A percentile compares a stretch with the other conserved stretches of the same genome.
phyloP scores from a whole-genome alignment of 257 asterid species.

The Anisodus tanguticus region DNA sequence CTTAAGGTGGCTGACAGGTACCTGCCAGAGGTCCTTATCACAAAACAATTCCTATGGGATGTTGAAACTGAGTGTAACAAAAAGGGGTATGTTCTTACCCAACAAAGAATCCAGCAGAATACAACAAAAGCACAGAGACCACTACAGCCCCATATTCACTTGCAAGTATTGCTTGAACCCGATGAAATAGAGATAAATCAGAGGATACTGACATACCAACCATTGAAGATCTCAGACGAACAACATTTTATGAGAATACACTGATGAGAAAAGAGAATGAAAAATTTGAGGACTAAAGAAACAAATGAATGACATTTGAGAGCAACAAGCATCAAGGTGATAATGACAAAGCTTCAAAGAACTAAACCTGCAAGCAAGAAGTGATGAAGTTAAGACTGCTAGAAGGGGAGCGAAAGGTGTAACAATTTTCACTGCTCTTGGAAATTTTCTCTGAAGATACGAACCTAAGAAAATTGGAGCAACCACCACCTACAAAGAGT shows the following conservation, averaged over 20 bases:
- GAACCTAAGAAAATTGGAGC: constrained; percentile 88
- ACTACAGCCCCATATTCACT: constrained; percentile 66
- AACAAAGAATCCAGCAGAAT: constrained; percentile 81
- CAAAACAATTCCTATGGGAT: neutral
- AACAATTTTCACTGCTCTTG: constrained; percentile 55
- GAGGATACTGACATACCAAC: constrained; percentile 57
- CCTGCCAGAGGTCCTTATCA: constrained; percentile 50
- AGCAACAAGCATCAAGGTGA: neutral
- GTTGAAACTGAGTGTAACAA: neutral
- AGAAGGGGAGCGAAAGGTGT: constrained; percentile 77
- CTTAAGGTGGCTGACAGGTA: constrained; percentile 71
- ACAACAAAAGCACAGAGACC: constrained; percentile 71
- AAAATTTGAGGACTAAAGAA: neutral
- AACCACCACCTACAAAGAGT: constrained; percentile 79
- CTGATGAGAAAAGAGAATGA: constrained; percentile 43
- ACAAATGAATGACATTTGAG: neutral
- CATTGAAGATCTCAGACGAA: constrained; percentile 61
- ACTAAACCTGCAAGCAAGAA: constrained; percentile 80
- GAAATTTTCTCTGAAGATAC: constrained; percentile 69
- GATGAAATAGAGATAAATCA: constrained; percentile 51
- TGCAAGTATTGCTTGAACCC: constrained; percentile 53
- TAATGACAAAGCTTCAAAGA: constrained; percentile 17
- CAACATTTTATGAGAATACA: constrained; percentile 79
- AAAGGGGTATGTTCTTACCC: constrained; percentile 56
- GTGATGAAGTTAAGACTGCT: constrained; percentile 75